Conservation (phyloP, 495 filamentous ascomycete species). For the Xylaria castorea region DNA sequence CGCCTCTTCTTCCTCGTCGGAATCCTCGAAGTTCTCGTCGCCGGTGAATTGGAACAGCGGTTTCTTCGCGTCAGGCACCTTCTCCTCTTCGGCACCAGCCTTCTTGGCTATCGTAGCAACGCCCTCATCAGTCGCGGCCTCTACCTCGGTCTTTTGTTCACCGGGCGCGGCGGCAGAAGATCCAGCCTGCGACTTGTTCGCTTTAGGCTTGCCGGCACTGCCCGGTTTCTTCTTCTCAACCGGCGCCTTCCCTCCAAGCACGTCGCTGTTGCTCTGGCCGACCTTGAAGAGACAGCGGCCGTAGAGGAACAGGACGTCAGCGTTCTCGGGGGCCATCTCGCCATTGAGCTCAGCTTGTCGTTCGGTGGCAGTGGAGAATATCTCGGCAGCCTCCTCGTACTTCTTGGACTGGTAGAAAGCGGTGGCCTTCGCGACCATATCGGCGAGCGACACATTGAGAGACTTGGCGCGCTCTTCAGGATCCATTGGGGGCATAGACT, state of each 20-base stretch:
- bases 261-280: slow-evolving; percentile 91
- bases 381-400: slow-evolving; percentile 80
- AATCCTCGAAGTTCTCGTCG: slow-evolving; percentile 90
- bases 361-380: slow-evolving; percentile 86
- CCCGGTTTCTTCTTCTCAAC: slow-evolving; percentile 59
- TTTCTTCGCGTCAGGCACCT: slow-evolving; percentile 59
- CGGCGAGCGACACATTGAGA: slow-evolving; percentile 63
- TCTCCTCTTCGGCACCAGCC: slow-evolving; percentile 40
- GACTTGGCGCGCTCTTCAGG: slow-evolving; percentile 51
- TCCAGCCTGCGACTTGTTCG: slow-evolving; percentile 38
- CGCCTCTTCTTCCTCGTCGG: slow-evolving; percentile 65
- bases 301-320: slow-evolving; percentile 91
- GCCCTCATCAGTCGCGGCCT: slow-evolving; percentile 52
- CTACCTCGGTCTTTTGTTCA: slow-evolving; percentile 54
- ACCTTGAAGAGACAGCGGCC: slow-evolving; percentile 92
- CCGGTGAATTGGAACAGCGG: slow-evolving; percentile 90
- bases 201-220: slow-evolving; percentile 48
- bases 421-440: slow-evolving; percentile 61
- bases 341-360: slow-evolving; percentile 91
- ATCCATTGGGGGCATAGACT: slow-evolving; percentile 42
- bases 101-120: slow-evolving; percentile 51
- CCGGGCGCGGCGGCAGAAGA: slow-evolving; percentile 32
- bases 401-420: slow-evolving; percentile 81
- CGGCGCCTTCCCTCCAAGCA: slow-evolving; percentile 82
- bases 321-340: slow-evolving; percentile 87